These are phyloP conservation scores for Colletotrichum coccodes DNA, from an alignment of 2,329 filamentous ascomycete genomes.

Conservation along the genomic window DNA sequence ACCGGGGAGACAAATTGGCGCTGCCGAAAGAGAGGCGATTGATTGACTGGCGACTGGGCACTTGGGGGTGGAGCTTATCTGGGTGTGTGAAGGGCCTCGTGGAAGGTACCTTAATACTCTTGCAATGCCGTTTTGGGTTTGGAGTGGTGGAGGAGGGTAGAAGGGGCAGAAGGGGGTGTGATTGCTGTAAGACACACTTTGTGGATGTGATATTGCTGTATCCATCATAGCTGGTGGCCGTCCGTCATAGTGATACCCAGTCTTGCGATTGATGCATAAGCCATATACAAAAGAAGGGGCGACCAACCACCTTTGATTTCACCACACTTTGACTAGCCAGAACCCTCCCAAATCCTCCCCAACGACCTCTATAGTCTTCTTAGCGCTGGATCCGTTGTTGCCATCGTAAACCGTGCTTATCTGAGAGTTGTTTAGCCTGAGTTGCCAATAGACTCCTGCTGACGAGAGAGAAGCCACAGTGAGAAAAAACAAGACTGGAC, in stretches of 20 bases:
- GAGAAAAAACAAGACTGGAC: too few species aligned
- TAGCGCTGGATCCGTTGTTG: background rate
- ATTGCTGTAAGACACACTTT: constrained; percentile 14
- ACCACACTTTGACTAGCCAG: background rate
- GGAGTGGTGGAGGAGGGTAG: constrained; percentile 26
- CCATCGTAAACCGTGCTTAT: too few species aligned
- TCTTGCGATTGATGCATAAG: background rate
- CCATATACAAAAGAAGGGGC: background rate
- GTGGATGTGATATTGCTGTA: constrained; percentile 15
- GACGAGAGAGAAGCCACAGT: too few species aligned
- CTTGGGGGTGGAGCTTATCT: constrained; percentile 32
- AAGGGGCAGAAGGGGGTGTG: constrained; percentile 25
- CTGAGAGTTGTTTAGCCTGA: too few species aligned
- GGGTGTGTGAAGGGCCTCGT: constrained; percentile 22
- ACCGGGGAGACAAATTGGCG: constrained; percentile 2
- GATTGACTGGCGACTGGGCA: background rate
- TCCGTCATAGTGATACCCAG: background rate
- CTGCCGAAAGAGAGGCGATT: background rate
- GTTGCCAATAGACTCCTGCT: too few species aligned
- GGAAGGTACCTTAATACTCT: constrained; percentile 26
- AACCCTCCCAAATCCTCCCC: background rate
- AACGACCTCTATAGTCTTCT: background rate
- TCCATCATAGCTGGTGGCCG: background rate
- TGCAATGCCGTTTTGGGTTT: constrained; percentile 28
- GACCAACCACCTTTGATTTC: background rate